Conservation (phyloP, 805 yeast genomes). For the Wickerhamiella cacticola region DNA sequence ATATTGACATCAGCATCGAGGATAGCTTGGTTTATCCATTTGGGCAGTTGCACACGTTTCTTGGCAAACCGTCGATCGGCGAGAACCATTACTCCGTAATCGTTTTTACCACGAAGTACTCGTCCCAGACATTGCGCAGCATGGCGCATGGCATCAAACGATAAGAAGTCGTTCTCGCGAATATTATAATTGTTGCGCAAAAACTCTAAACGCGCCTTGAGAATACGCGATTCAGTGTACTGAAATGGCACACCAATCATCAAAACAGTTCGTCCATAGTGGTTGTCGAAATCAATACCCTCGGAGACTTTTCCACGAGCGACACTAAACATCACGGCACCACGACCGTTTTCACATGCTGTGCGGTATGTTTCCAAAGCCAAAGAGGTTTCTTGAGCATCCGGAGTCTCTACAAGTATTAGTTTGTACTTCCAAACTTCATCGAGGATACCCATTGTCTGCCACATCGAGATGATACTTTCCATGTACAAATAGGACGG, state of each 20-base stretch:
- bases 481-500: conserved; percentile 98
- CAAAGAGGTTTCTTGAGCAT: conserved; percentile 93
- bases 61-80: conserved; percentile 89
- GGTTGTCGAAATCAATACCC: conserved; percentile 98
- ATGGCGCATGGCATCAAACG: conserved; percentile 99
- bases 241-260: conserved; percentile 99
- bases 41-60: conserved; percentile 80
- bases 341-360: conserved; percentile 95
- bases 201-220: conserved; percentile 90
- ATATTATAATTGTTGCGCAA: conserved; percentile 86
- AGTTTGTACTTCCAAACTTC: conserved; percentile 97
- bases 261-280: conserved; percentile 90
- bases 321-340: conserved; percentile 89
- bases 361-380: conserved; percentile 92
- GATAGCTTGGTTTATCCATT: conserved; percentile 92
- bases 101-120: conserved; percentile 94
- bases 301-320: conserved; percentile 99
- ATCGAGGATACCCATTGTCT: conserved; percentile 92
- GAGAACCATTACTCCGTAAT: conserved; percentile 95
- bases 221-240: conserved; percentile 90
- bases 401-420: conserved; percentile 94
- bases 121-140: conserved; percentile 98
- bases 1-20: conserved; percentile 82
- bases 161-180: conserved; percentile 83
- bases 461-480: conserved; percentile 97